Base-by-base conservation (phyloP, 805 yeast genomes). In the Candida sakaeoensis region DNA sequence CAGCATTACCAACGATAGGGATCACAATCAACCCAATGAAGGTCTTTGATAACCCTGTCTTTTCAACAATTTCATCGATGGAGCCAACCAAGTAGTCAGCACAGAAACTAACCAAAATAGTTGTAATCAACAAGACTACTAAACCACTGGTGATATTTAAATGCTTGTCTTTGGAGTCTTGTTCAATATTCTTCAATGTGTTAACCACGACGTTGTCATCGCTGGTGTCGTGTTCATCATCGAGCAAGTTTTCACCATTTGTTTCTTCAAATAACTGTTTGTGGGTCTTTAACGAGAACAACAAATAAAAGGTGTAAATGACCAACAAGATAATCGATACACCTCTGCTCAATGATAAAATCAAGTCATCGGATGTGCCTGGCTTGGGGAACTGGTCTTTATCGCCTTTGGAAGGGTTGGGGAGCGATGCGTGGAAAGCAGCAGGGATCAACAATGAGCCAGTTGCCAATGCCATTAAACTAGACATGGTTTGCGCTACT, bases 1-100 rank as follows among this genome's bases (percentile, higher is more conserved):
- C 98, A 2, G 99, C 99, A 55, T 93, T 93, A 41, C 98, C 99
- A 19, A 93, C 98, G 47, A 93, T 91, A 29, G 99, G 99, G 46
- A 93, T 83, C 33, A 93, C 79, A 51, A 93, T 83, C 50, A 93
- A 72, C 59, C 98, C 98, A 54, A 93, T 88, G 54, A 93, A 93
- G 0, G 98, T 89, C 74, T 91, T 90, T 32, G 96, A 85, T 40
- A 93, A 71, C 3, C 96, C 96, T 2, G 95, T 79, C 22, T 79
- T 66, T 43, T 70, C 85, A 26, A 93, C 98, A 47, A 91, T 79
- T 42, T 77, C 84, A 63, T 93, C 98, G 53, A 93, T 93, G 16
- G 96, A 83, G 19, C 95, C 93, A 37, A 93, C 99, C 44, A 93
- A 74, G 62, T 77, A 86, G 62, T 93, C 99, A 3, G 99, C 99